Evolutionary conservation across 2,329 filamentous ascomycete species (phyloP), one percentile per base, ranked within the genome.

Genomic region (Talaromyces rugulosus): DNA sequence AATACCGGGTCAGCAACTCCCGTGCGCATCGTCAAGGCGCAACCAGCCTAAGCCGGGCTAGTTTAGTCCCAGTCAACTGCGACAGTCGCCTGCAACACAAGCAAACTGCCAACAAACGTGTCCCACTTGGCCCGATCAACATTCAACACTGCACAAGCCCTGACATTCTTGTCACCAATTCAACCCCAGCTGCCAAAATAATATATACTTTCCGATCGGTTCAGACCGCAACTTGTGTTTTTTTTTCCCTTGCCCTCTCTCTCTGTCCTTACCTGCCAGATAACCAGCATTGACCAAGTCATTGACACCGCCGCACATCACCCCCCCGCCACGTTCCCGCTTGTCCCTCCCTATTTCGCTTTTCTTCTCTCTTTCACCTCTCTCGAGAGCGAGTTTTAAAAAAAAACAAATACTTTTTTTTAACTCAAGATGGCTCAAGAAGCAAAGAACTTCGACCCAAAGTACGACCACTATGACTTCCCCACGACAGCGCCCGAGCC

Each of bases 381-480:
- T 23, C 23, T 23, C 23, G 23, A 23, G 23, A 23, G 23, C 23
- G 23, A 23, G 23, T 23, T 23, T n/a, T n/a, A 23, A 23, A 23
- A 23, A 23, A 23, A 23, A 23, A 23, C 23, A 2, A 53, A 7
- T 3, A n/a, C 50, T 8, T 8, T 31, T 31, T 33, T 16, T 6
- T 47, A 16, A 9, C n/a, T 40, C 54, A 56, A 40, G 8, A 63
- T 63, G 62, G 54, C 62, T 28, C 58, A 60, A 53, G 51, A 60
- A 56, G 11, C 40, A 28, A 51, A 59, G 14, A 62, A 62, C 68
- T 78, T 92, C 71, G 88, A 96, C 78, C 84, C 91, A 76, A 97
- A 96, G 81, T 96, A 98, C 83, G 95, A 98, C 81, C 78, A 96
- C 82, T 98, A 95, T 79, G 93, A 97, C 79, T 98, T 86, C 82